Conservation (phyloP, 495 filamentous ascomycete genomes). For the Xylaria cubensis region DNA sequence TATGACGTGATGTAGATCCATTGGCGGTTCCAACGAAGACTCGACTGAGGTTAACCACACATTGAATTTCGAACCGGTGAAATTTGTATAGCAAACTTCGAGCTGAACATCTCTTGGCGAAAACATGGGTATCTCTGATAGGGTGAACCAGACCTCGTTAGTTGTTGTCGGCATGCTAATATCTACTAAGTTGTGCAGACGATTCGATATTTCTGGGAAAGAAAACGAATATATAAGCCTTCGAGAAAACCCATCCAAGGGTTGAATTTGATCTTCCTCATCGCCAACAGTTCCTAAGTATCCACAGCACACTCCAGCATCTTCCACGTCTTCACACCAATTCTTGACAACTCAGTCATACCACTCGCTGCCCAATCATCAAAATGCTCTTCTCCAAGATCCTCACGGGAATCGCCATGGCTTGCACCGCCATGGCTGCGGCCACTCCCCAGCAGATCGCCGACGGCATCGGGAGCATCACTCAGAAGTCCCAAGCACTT, state of each 20-base stretch:
- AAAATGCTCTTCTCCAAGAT: slow-evolving; percentile 27
- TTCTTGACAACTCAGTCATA: slow-evolving; percentile 9
- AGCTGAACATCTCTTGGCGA: slow-evolving; percentile 3
- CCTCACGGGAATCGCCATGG: slow-evolving; percentile 26
- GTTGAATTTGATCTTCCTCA: neutral
- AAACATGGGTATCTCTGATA: neutral
- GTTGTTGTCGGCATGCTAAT: neutral
- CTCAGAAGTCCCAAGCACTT: slow-evolving; percentile 34
- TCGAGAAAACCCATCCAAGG: neutral
- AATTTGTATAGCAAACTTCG: neutral
- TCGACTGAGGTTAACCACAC: neutral
- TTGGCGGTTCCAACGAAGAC: neutral
- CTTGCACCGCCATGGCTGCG: slow-evolving; percentile 25
- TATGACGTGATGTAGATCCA: slow-evolving; percentile 1
- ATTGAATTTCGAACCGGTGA: neutral
- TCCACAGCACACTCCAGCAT: slow-evolving; percentile 9
- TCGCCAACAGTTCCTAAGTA: slow-evolving; percentile 2
- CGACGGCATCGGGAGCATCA: slow-evolving; percentile 33
- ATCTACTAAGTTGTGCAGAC: neutral
- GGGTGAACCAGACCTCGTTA: neutral
- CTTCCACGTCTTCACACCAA: neutral
- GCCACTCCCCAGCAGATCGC: slow-evolving; percentile 33
- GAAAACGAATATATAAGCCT: slow-evolving; percentile 16
- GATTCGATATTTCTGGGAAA: neutral
- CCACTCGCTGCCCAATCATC: neutral